Base-by-base conservation (phyloP, 2,329 filamentous ascomycete species). In the Aspergillus jensenii region DNA sequence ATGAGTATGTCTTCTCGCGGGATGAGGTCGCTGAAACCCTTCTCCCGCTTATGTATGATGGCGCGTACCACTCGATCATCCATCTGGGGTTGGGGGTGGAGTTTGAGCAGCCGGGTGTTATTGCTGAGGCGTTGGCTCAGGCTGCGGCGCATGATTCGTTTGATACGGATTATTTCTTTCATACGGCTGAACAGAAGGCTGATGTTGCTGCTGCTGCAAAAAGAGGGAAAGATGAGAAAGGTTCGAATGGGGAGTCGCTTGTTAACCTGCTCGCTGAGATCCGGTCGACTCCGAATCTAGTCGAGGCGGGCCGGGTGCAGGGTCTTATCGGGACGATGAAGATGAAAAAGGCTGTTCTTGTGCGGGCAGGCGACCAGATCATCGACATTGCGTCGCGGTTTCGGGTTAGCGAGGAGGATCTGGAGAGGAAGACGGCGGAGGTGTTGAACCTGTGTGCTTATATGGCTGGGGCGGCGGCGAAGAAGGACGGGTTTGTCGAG, bases 81-180 rank as follows among this genome's bases (percentile, higher is more conserved):
- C 90, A 95, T 71, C 81, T 93, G n/a, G 89, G 90, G 58, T 92
- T 90, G 68, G 91, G 89, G 11, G 71, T 96, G 37, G 90, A 95
- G 69, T 93, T 90, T 78, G 67, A 80, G 5, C 90, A 93, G 69
- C 89, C 90, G 1, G 87, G 87, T 33, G 85, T 95, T 59, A 82
- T 96, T 19, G 89, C 90, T 7, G 85, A 91, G 75, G 90, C 80
- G 1, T 81, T 96, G 7, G 90, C 91, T 1, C 88, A 93, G 76
- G 82, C 88, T 1, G 84, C 87, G 9, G 84, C 89, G 3, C 90
- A 93, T 67, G 73, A 79, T 21, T 48, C 45, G 14, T 51, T 50
- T 21, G 39, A 45, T n/a, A 56, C 48, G 12, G 43, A 45, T 25
- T 46, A 49, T 15, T 47, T 48, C 14, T 58, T 53, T 31, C 35